Conservation (phyloP, 495 filamentous ascomycete species). For the Tetracladium setigerum region DNA sequence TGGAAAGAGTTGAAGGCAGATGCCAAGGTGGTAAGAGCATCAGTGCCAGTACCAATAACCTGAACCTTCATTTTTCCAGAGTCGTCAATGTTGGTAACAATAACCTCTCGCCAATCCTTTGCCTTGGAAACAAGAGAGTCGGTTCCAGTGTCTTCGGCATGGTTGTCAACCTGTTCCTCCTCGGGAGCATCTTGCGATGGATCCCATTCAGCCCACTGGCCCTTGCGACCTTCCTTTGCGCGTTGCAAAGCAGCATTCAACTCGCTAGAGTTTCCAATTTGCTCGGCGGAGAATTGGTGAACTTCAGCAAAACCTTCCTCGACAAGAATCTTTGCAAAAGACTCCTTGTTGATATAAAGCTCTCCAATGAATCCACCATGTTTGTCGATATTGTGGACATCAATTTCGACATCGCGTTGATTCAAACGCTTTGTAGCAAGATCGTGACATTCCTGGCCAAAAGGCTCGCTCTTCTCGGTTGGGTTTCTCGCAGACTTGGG, state of each 20-base stretch:
- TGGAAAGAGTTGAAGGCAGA: constrained; percentile 83
- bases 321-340: constrained; percentile 86
- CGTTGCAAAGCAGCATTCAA: constrained; percentile 78
- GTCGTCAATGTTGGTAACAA: constrained; percentile 80
- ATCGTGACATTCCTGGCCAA: constrained; percentile 89
- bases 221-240: constrained; percentile 81
- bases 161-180: constrained; percentile 39
- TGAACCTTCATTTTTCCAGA: constrained; percentile 79
- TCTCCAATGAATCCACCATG: constrained; percentile 95
- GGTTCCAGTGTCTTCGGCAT: constrained; percentile 38
- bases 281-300: constrained; percentile 91
- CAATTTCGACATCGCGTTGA: constrained; percentile 95
- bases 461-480: constrained; percentile 81
- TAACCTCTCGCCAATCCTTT: constrained; percentile 86
- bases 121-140: constrained; percentile 45
- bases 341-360: constrained; percentile 90
- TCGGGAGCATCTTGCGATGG: constrained; percentile 64
- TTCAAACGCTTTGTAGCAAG: constrained; percentile 79
- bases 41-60: constrained; percentile 72
- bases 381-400: constrained; percentile 92
- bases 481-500: constrained; percentile 77
- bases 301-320: constrained; percentile 92
- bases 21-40: constrained; percentile 79
- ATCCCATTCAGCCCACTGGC: constrained; percentile 90
- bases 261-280: constrained; percentile 81